Conservation (phyloP, 192 early-diverging fungal genomes). For the Coemansia sp. region DNA sequence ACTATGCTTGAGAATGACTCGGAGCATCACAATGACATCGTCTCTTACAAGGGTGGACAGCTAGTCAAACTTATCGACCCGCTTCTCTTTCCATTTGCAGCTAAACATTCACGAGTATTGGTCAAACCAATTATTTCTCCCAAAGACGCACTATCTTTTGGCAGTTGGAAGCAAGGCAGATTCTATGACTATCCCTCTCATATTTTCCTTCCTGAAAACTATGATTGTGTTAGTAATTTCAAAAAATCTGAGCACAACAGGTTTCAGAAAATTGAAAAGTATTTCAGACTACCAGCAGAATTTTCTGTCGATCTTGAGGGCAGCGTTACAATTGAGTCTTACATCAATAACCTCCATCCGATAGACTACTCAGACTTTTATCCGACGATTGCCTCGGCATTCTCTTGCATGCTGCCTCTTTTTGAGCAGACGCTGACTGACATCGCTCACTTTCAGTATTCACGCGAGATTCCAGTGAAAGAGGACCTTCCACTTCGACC, state of each 20-base stretch:
- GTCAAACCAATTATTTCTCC: slow-evolving; percentile 30
- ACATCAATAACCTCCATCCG: slow-evolving; percentile 77
- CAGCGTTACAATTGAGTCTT: slow-evolving; percentile 49
- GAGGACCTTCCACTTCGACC: slow-evolving; percentile 18
- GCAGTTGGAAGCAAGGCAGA: slow-evolving; percentile 19
- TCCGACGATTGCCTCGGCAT: slow-evolving; percentile 46
- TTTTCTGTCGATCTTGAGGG: slow-evolving; percentile 57
- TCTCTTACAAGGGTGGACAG: slow-evolving; percentile 42
- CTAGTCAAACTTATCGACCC: slow-evolving; percentile 56
- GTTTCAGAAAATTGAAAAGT: no score
- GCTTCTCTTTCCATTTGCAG: slow-evolving; percentile 51
- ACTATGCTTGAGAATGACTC: slow-evolving; percentile 39
- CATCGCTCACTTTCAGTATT: slow-evolving; percentile 5
- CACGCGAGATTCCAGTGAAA: no score
- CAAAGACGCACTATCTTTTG: slow-evolving; percentile 14
- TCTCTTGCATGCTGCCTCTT: slow-evolving; percentile 60
- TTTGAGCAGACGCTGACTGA: slow-evolving; percentile 58
- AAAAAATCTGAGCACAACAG: no score
- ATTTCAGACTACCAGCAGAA: slow-evolving; percentile 65
- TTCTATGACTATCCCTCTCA: no score
- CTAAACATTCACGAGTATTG: slow-evolving; percentile 17
- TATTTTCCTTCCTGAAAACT: no score
- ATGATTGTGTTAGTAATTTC: no score
- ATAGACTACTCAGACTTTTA: slow-evolving; percentile 52
- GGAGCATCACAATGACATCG: slow-evolving; percentile 32